phyloP scores from a whole-genome alignment of 2,329 filamentous ascomycete genomes.

The Diaporthe destruens region DNA sequence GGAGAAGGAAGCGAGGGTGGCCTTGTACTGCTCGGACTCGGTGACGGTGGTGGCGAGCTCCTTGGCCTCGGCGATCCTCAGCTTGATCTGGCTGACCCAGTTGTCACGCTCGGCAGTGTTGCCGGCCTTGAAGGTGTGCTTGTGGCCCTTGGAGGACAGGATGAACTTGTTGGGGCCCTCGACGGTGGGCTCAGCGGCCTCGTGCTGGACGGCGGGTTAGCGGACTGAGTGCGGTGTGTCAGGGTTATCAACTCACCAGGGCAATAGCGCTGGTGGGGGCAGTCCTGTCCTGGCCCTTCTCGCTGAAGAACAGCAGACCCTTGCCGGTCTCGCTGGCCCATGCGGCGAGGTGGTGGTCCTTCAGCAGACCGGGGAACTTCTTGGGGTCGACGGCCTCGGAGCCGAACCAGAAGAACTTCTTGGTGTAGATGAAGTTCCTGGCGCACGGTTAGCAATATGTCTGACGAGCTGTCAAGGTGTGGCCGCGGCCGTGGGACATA shows the following conservation, averaged over 20 bases:
- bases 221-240: not conserved
- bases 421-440: conserved; percentile 89
- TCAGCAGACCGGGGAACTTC: conserved; percentile 81
- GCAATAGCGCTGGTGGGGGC: conserved; percentile 85
- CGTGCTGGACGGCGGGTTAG: conserved; percentile 56
- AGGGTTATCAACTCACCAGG: conserved; percentile 70
- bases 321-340: conserved; percentile 96
- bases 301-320: conserved; percentile 92
- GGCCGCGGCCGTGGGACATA: conserved; percentile 62
- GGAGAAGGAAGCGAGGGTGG: conserved; percentile 78
- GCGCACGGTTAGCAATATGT: conserved; percentile 45
- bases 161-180: conserved; percentile 86
- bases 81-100: conserved; percentile 89
- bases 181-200: conserved; percentile 77
- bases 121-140: conserved; percentile 92
- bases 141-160: conserved; percentile 87
- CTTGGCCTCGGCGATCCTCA: conserved; percentile 87
- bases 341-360: conserved; percentile 84
- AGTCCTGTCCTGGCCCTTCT: conserved; percentile 85
- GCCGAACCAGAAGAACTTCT: conserved; percentile 93
- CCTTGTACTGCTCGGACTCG: conserved; percentile 90
- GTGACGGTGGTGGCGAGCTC: conserved; percentile 79
- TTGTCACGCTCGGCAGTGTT: conserved; percentile 84
- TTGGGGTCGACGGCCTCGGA: conserved; percentile 80
- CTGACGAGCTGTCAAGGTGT: not conserved